These are phyloP conservation scores for Hordeum pubiflorum DNA, from an alignment of 202 grass and related monocot genomes.

Conservation along the genomic window DNA sequence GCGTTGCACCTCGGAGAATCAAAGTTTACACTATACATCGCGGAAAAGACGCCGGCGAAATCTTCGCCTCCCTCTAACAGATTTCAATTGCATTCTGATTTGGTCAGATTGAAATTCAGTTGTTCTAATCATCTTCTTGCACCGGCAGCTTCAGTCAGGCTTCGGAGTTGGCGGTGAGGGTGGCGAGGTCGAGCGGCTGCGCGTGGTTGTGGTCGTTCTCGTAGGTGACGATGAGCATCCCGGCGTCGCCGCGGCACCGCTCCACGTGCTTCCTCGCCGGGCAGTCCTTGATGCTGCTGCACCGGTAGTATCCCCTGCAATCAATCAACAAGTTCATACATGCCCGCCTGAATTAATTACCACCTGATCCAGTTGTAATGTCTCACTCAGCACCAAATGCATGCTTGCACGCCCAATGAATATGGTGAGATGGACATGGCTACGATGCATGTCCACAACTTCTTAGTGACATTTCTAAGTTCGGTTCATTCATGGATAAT, in stretches of 20 bases:
- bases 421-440: neutral
- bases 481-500: neutral
- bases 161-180: slow-evolving; percentile 28
- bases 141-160: neutral
- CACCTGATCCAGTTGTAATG: neutral
- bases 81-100: neutral
- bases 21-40: slow-evolving; percentile 16
- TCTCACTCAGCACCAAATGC: neutral
- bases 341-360: neutral
- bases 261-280: slow-evolving; percentile 93
- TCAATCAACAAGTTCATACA: neutral
- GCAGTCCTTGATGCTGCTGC: slow-evolving; percentile 91
- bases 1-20: neutral
- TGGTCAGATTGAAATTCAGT: neutral
- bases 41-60: neutral
- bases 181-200: slow-evolving; percentile 41
- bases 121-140: neutral
- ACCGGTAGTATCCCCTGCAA: slow-evolving; percentile 93
- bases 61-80: neutral
- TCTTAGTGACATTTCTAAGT: neutral
- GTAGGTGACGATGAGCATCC: slow-evolving; percentile 88
- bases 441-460: neutral
- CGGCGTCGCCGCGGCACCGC: slow-evolving; percentile 62
- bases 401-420: neutral
- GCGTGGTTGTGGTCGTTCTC: slow-evolving; percentile 97